Evolutionary conservation across 768 basidiomycete species (phyloP).

Genomic region (Lactifluus piperatus): DNA sequence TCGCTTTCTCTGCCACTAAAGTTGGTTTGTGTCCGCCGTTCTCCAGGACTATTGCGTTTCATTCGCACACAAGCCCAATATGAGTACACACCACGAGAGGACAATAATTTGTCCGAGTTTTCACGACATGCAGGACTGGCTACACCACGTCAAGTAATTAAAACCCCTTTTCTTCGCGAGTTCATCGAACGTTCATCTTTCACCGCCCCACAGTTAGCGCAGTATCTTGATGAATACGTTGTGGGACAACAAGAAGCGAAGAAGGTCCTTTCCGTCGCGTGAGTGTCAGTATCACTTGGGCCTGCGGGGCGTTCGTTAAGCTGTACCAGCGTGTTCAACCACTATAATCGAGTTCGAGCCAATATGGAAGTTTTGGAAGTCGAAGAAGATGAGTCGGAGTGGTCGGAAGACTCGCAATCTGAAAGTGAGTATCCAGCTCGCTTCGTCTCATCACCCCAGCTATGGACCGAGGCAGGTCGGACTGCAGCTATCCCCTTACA

Average conservation of each 20-base stretch:
- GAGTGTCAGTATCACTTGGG: conserved; percentile 30
- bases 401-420: conserved; percentile 23
- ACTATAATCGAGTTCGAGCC: conserved; percentile 81
- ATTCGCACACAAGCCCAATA: conserved; percentile 20
- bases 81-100: conserved; percentile 15
- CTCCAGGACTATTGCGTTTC: conserved; percentile 1
- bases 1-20: neutral
- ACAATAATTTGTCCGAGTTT: conserved; percentile 3
- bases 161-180: neutral
- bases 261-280: conserved; percentile 92
- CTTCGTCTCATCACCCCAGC: neutral
- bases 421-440: conserved; percentile 25
- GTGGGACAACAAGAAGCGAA: conserved; percentile 91
- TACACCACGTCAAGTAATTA: conserved; percentile 47
- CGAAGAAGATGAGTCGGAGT: conserved; percentile 25
- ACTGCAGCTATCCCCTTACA: conserved; percentile 43
- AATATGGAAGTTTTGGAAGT: conserved; percentile 47
- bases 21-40: neutral
- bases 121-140: conserved; percentile 12
- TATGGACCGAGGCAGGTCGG: conserved; percentile 6
- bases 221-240: conserved; percentile 83
- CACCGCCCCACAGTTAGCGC: conserved; percentile 47
- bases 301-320: neutral
- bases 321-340: conserved; percentile 74
- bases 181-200: neutral